Conservation (phyloP, 257 asterid genomes). For the Solanum corneliomulleri region DNA sequence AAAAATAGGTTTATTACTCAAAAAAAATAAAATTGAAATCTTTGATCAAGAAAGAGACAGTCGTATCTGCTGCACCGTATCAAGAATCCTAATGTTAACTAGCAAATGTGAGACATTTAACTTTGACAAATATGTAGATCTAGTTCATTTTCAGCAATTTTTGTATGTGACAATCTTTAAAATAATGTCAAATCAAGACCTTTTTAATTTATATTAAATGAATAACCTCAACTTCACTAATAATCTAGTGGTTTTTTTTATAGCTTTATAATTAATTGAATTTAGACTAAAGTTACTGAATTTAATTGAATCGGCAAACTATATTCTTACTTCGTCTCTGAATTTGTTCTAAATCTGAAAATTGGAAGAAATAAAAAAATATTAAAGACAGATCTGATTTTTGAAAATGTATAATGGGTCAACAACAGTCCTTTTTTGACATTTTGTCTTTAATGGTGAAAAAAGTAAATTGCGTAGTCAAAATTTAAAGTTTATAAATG, state of each 20-base stretch:
- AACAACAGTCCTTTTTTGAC: background rate
- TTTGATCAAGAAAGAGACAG: background rate
- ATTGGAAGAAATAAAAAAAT: background rate
- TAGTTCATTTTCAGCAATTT: background rate
- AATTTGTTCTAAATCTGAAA: background rate
- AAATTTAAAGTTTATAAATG: background rate
- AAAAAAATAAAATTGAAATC: no score
- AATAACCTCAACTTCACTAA: background rate
- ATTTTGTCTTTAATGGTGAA: background rate
- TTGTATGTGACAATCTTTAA: background rate
- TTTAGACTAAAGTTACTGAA: background rate
- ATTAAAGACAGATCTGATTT: background rate
- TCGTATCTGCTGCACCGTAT: fast-evolving
- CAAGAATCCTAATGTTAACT: no score
- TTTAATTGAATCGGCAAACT: fast-evolving
- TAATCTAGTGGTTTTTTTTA: background rate
- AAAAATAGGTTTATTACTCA: fast-evolving
- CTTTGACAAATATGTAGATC: background rate
- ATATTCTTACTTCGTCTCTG: background rate
- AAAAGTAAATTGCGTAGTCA: background rate
- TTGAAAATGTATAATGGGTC: background rate
- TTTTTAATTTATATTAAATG: background rate
- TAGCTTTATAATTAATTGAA: no score
- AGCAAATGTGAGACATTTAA: background rate
- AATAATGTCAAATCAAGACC: background rate